Conservation (phyloP, 768 basidiomycete genomes). For the Fomitopsis serialis region DNA sequence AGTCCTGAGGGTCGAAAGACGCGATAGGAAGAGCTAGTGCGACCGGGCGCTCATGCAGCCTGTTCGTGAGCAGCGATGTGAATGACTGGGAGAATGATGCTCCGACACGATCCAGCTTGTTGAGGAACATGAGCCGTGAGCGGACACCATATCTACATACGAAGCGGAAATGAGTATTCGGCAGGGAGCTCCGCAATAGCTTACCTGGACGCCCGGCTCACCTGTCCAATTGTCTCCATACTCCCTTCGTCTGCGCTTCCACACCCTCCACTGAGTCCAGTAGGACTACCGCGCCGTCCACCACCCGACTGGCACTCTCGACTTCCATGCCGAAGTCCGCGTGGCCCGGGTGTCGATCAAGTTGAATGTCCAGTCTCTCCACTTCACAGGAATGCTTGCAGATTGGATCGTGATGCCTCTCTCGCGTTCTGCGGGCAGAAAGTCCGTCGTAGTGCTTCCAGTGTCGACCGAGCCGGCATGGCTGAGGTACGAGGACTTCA, state of each 20-base stretch:
- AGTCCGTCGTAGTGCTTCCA: slow-evolving; percentile 88
- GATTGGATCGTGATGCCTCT: slow-evolving; percentile 91
- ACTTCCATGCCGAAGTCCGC: slow-evolving; percentile 98
- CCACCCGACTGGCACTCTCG: slow-evolving; percentile 85
- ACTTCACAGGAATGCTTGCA: slow-evolving; percentile 83
- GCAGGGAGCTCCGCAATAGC: slow-evolving; percentile 1
- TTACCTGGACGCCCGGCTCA: slow-evolving; percentile 39
- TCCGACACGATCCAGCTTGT: slow-evolving; percentile 85
- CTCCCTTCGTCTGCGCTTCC: slow-evolving; percentile 84
- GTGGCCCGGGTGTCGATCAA: slow-evolving; percentile 91
- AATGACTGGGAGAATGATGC: slow-evolving; percentile 73
- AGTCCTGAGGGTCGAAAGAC: slow-evolving; percentile 64
- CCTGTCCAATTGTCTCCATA: slow-evolving; percentile 86
- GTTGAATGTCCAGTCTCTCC: slow-evolving; percentile 83
- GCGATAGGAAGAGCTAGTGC: slow-evolving; percentile 69
- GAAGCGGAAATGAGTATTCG: slow-evolving; percentile 1
- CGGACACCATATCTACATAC: slow-evolving; percentile 68
- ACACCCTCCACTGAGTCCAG: slow-evolving; percentile 91
- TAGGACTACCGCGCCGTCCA: slow-evolving; percentile 84
- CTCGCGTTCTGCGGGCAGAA: slow-evolving; percentile 84
- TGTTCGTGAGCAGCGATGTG: slow-evolving; percentile 66
- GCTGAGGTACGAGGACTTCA: slow-evolving; percentile 67
- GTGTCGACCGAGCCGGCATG: slow-evolving; percentile 81
- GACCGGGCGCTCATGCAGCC: slow-evolving; percentile 72
- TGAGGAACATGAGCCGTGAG: slow-evolving; percentile 76